Percentiles rank a stretch among this genome's conserved stretches.
These are phyloP conservation scores for Penicillium pulvis DNA, from an alignment of 495 filamentous ascomycete genomes.

Conservation along the genomic window DNA sequence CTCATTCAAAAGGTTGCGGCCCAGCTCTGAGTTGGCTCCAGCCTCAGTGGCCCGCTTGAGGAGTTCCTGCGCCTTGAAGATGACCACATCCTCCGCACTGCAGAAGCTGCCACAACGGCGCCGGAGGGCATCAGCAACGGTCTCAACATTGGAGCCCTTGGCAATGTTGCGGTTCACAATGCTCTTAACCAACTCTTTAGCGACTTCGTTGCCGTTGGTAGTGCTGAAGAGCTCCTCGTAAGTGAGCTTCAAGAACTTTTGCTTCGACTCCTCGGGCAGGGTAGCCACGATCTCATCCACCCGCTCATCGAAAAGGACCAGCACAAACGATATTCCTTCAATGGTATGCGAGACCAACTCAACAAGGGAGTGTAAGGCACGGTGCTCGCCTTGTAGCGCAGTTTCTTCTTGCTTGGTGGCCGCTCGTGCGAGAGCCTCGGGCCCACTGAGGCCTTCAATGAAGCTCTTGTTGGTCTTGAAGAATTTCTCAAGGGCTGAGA, in stretches of 20 bases:
- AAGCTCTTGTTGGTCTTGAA: slow-evolving; percentile 81
- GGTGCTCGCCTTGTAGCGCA: slow-evolving; percentile 88
- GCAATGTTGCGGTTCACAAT: slow-evolving; percentile 98
- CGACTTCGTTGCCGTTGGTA: slow-evolving; percentile 79
- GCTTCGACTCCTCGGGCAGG: slow-evolving; percentile 66
- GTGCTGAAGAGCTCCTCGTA: slow-evolving; percentile 86
- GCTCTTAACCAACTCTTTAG: slow-evolving; percentile 93
- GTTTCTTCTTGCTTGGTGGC: slow-evolving; percentile 84
- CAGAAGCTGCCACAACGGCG: slow-evolving; percentile 95
- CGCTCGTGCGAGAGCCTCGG: slow-evolving; percentile 71
- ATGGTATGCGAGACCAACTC: slow-evolving; percentile 81
- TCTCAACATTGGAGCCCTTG: slow-evolving; percentile 94
- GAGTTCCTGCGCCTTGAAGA: slow-evolving; percentile 96
- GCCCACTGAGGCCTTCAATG: slow-evolving; percentile 88
- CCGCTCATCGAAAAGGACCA: slow-evolving; percentile 89
- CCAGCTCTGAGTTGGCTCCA: slow-evolving; percentile 69
- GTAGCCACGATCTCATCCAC: slow-evolving; percentile 85
- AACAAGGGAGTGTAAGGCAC: slow-evolving; percentile 82
- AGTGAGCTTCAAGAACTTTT: slow-evolving; percentile 72
- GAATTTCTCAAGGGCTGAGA: slow-evolving; percentile 77
- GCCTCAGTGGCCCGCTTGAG: slow-evolving; percentile 84
- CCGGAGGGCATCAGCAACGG: slow-evolving; percentile 87
- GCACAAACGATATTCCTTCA: slow-evolving; percentile 93
- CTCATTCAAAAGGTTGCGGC: slow-evolving; percentile 83
- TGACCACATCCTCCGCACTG: slow-evolving; percentile 91